Evolutionary conservation across 2,329 filamentous ascomycete species (phyloP), one percentile per base, ranked within the genome.

Genomic region (Macrophomina tecta): DNA sequence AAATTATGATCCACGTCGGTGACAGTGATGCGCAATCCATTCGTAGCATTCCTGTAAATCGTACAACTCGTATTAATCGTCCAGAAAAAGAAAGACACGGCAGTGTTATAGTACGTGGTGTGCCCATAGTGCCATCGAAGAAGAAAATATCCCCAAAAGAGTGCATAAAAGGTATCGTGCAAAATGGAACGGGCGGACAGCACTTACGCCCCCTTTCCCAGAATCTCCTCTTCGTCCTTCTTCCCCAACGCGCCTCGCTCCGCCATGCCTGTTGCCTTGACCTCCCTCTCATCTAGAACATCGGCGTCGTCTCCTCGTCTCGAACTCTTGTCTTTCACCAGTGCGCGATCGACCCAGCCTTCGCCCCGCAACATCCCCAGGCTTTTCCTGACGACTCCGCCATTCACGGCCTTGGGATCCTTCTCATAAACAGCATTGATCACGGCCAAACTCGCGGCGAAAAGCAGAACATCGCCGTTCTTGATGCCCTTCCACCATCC

Each of bases 401-500:
- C 91, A 64, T 86, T 86, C 16, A 96, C 85, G 0, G 91, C 89
- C 63, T 82, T 81, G 0, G 90, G 89, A 65, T 90, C 86, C 32
- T 85, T 82, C 81, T 96, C 92, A 73, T 94, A 92, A 1, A 95
- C 87, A 8, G 87, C 86, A 66, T 93, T 92, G 18, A 94, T 88
- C 18, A 94, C 79, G 72, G 92, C 91, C 79, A 97, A 83, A 56
- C 92, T 91, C 18, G 88, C 78, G 16, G 94, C 90, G 74, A 98
- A 94, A 3, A 98, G 82, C 81, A 90, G 87, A 5, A 97, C 87
- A 78, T 98, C 94, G 0, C 93, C 93, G 45, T 92, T 91, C 73
- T 86, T 87, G 76, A 95, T 85, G 11, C 92, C 92, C 70, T 86
- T 88, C 93, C 94, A 97, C 88, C 93, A 93, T 1, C 92, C 87